Conservation (phyloP, 352 stramenopile species). For the Globisporangium spiculum region DNA sequence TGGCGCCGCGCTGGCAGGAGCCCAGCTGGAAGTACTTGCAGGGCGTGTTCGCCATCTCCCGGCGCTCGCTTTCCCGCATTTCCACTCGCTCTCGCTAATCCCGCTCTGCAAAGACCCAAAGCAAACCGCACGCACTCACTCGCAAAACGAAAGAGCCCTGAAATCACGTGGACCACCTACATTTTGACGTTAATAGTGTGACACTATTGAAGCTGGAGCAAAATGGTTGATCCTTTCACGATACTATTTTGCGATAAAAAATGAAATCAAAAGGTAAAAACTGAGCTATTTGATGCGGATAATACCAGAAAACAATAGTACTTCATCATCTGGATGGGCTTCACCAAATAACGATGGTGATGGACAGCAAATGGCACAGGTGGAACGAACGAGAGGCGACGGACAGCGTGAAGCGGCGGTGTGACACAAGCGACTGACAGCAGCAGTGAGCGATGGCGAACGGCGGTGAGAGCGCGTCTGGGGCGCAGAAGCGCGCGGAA, state of each 20-base stretch:
- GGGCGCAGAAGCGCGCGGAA: neutral
- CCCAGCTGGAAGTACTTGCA: slow-evolving; percentile 13
- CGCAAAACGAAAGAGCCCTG: neutral
- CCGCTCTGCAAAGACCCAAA: neutral
- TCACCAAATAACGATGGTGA: neutral
- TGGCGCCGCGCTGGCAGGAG: slow-evolving; percentile 4
- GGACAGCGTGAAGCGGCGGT: neutral
- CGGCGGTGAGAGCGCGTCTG: neutral
- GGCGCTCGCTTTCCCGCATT: neutral
- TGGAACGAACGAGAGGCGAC: neutral
- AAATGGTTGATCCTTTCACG: too few species aligned
- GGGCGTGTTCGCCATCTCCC: neutral
- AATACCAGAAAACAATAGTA: too few species aligned
- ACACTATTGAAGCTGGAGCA: neutral
- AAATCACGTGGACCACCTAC: slow-evolving; percentile 2
- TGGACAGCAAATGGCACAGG: neutral
- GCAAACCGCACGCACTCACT: neutral
- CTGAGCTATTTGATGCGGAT: too few species aligned
- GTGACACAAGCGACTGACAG: neutral
- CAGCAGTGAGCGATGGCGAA: neutral
- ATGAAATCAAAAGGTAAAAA: too few species aligned
- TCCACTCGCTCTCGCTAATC: neutral
- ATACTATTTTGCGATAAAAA: too few species aligned
- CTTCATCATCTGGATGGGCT: neutral
- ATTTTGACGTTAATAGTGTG: neutral